Conservation (phyloP, 2,329 filamentous ascomycete species). For the Trichoderma lentiforme region DNA sequence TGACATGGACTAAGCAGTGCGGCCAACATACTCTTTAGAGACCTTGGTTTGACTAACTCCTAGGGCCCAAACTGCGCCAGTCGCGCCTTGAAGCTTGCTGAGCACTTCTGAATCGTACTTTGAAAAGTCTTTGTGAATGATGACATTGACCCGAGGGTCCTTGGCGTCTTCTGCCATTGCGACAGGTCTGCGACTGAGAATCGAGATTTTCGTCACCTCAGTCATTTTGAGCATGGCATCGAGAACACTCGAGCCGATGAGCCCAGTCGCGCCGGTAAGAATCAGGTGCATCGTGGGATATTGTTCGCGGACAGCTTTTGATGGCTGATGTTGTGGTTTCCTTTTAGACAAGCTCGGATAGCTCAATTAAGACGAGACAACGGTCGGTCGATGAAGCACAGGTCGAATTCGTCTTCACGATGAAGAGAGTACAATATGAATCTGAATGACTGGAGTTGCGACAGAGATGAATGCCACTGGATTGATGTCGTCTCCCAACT, state of each 20-base stretch:
- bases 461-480: not conserved
- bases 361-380: not conserved
- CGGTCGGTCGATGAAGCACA: not conserved
- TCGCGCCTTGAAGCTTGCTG: constrained; percentile 14
- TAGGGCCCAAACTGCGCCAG: constrained; percentile 16
- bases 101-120: constrained; percentile 10
- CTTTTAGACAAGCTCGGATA: not conserved
- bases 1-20: no score
- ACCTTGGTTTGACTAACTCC: constrained; percentile 2
- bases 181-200: constrained; percentile 17
- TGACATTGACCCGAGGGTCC: constrained; percentile 10
- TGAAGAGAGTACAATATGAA: no score
- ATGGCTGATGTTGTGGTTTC: not conserved
- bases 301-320: not conserved
- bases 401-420: not conserved
- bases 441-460: not conserved
- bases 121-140: constrained; percentile 18
- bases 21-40: not conserved
- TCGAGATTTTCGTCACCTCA: constrained; percentile 18
- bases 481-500: not conserved
- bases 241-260: constrained; percentile 16
- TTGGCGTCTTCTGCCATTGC: constrained; percentile 13
- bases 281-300: constrained; percentile 14
- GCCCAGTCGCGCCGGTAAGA: constrained; percentile 17
- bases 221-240: constrained; percentile 17